Evolutionary conservation across 2,329 filamentous ascomycete species (phyloP), one percentile per base, ranked within the genome.

Genomic region (Alternaria longipes): DNA sequence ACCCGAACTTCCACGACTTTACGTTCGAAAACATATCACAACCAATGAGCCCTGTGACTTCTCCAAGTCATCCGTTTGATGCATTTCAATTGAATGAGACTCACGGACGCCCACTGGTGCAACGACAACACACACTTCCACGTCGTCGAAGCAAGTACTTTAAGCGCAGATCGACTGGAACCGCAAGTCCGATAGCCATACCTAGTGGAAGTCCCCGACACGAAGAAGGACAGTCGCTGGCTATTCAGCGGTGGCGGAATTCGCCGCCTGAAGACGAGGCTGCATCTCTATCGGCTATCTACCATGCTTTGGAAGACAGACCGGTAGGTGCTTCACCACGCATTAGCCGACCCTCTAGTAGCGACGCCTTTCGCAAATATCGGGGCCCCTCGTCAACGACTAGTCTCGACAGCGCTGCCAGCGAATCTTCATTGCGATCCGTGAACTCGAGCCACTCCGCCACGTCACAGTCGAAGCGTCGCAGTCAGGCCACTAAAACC

Each of bases 231-330:
- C 69, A 69, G 16, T 68, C 71, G n/a, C 56, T 71, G 14, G 63
- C 87, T 5, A 79, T 90, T 67, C 87, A 90, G 78, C 81, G 88
- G 81, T 90, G 87, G 87, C 84, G 88, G 69, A 81, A 87, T 66
- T 89, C 86, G 56, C 88, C 88, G 34, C 88, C 88, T 26, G 87
- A 89, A 78, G 82, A 89, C 79, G 88, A 90, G 82, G 85, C 87
- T 67, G 87, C 87, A 56, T 82, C 85, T 7, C 82, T 88, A 44
- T 84, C 83, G 41, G 87, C 86, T 78, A 90, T 90, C 79, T 84
- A 83, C 60, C 82, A 86, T 71, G 88, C 88, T 66, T 79, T 90
- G 45, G 79, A 74, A 26, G 60, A 60, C 26, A 60, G 46, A 5
- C 49, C 63, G 53, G 32, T 45, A 56, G 60, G 47, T 26, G 42